Percentiles rank a stretch among this genome's conserved stretches.
These are phyloP conservation scores for Neurospora sublineolata DNA, from an alignment of 495 filamentous ascomycete species.

Conservation along the genomic window DNA sequence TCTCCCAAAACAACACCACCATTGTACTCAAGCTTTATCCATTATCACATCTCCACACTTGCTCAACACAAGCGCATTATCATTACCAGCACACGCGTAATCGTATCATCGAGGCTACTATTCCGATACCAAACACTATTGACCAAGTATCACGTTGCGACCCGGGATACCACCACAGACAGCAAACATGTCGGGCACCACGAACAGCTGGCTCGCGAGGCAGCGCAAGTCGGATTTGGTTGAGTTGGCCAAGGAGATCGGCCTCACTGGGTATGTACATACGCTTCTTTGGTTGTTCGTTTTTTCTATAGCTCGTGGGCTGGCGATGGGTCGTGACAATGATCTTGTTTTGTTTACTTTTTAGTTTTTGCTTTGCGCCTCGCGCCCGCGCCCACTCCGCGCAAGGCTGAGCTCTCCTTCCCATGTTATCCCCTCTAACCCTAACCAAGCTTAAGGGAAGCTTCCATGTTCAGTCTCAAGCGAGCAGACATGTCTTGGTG, in stretches of 20 bases:
- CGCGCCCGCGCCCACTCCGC: background rate
- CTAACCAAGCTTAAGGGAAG: background rate
- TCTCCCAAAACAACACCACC: background rate
- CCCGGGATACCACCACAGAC: background rate
- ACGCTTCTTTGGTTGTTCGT: constrained; percentile 6
- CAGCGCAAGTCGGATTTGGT: constrained; percentile 75
- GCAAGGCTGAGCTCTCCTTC: background rate
- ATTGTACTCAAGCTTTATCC: background rate
- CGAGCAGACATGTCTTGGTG: background rate
- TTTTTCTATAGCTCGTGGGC: background rate
- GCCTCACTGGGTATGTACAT: constrained; percentile 61
- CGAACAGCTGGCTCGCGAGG: constrained; percentile 61
- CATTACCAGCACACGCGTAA: background rate
- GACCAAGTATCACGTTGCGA: background rate
- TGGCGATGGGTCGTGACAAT: background rate
- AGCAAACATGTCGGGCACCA: constrained; percentile 27
- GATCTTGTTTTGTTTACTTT: background rate
- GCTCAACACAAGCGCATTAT: background rate
- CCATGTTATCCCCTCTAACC: background rate
- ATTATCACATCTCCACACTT: background rate
- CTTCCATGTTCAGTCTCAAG: background rate
- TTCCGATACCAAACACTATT: constrained; percentile 5
- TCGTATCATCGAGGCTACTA: constrained; percentile 25
- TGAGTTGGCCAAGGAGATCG: constrained; percentile 61
- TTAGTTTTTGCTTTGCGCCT: background rate